These are phyloP conservation scores for Wolfiporia cocos DNA, from an alignment of 1,284 basidiomycete species.

Conservation along the genomic window DNA sequence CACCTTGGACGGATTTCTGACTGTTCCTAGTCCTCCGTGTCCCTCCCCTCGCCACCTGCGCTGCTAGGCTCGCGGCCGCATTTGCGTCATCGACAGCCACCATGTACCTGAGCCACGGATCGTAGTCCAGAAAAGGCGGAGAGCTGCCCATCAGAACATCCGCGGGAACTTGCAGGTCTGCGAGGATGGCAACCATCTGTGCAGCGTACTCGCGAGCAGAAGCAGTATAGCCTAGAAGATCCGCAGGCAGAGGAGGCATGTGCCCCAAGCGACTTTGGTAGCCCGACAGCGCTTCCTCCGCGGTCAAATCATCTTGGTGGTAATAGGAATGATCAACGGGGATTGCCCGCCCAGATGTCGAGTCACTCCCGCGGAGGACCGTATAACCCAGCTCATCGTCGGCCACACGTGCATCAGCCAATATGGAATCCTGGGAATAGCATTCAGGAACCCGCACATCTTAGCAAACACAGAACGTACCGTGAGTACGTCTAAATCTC, in stretches of 20 bases:
- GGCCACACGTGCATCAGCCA: neutral
- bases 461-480: conserved; percentile 4
- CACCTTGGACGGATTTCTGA: conserved; percentile 29
- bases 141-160: conserved; percentile 7
- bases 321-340: conserved; percentile 7
- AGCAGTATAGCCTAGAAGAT: neutral
- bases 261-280: neutral
- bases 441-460: conserved; percentile 1
- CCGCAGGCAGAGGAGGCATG: conserved; percentile 1
- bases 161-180: conserved; percentile 3
- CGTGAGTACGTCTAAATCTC: conserved; percentile 3
- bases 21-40: conserved; percentile 56
- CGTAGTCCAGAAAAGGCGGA: conserved; percentile 60
- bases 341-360: neutral
- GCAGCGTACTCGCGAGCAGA: neutral
- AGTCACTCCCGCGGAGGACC: conserved; percentile 1
- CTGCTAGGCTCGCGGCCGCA: conserved; percentile 26
- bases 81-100: conserved; percentile 60
- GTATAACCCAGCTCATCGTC: conserved; percentile 9
- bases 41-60: conserved; percentile 19
- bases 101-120: conserved; percentile 66
- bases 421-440: conserved; percentile 6
- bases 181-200: conserved; percentile 2
- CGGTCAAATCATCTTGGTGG: conserved; percentile 4
- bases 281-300: neutral